Percentiles rank a stretch among this genome's conserved stretches.
Evolutionary conservation across 805 yeast genomes (phyloP).

Genomic region (Torulaspora delbrueckii): DNA sequence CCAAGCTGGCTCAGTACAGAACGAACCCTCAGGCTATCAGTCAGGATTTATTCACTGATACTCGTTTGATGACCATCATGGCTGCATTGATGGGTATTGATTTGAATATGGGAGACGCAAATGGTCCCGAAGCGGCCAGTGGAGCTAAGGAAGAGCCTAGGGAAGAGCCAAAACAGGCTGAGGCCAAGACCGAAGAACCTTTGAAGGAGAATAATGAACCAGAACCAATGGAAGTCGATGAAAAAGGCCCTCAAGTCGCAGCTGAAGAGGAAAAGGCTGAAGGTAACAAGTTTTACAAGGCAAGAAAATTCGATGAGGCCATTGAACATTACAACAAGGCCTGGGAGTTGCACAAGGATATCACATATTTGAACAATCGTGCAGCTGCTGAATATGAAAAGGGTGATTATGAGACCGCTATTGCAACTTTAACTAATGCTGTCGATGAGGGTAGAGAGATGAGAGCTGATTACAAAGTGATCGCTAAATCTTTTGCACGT

Average conservation of each 20-base stretch:
- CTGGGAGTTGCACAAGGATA: constrained; percentile 73
- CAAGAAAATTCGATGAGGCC: constrained; percentile 87
- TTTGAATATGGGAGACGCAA: constrained; percentile 44
- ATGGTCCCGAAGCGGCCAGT: constrained; percentile 9
- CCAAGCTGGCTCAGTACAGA: constrained; percentile 54
- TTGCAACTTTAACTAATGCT: constrained; percentile 74
- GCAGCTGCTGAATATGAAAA: constrained; percentile 98
- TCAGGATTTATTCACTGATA: constrained; percentile 68
- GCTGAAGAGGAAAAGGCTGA: constrained; percentile 73
- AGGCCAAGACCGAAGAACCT: constrained; percentile 24
- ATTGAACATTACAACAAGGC: constrained; percentile 82
- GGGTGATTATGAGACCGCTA: constrained; percentile 83
- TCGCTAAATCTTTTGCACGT: constrained; percentile 92
- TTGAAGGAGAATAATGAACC: constrained; percentile 34
- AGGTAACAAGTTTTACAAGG: constrained; percentile 84
- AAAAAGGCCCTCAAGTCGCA: constrained; percentile 37
- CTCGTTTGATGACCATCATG: constrained; percentile 82
- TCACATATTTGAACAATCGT: constrained; percentile 90
- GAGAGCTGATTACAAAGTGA: constrained; percentile 85
- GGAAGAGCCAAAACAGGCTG: constrained; percentile 22
- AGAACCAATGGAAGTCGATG: constrained; percentile 37
- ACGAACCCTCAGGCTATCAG: constrained; percentile 71
- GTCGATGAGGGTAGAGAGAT: constrained; percentile 83
- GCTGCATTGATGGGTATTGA: constrained; percentile 83
- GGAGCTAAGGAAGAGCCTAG: constrained; percentile 13